Conservation (phyloP, 208 protist species). For the Trypanosoma conorhini region DNA sequence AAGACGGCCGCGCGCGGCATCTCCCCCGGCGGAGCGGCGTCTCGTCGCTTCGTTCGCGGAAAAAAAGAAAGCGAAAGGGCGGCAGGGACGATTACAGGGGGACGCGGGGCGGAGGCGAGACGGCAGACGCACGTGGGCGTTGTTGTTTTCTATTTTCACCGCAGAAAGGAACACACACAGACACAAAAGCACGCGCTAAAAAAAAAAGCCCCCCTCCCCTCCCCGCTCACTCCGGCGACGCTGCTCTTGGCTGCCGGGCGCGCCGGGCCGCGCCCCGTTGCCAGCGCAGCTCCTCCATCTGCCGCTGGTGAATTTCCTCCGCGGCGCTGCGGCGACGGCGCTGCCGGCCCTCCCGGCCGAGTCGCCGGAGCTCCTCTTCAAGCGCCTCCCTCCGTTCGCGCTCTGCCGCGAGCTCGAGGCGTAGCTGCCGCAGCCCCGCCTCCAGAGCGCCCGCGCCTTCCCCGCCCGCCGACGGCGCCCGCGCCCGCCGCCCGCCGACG, state of each 20-base stretch:
- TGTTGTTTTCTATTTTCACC: too few relatives aligned
- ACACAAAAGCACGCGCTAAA: too few relatives aligned
- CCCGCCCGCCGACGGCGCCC: too few relatives aligned
- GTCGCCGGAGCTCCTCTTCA: neutral
- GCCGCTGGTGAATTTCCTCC: neutral
- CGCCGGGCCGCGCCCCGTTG: neutral
- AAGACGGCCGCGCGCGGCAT: too few relatives aligned
- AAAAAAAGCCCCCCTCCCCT: neutral
- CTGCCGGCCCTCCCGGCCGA: neutral
- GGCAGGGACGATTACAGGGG: too few relatives aligned
- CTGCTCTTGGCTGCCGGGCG: neutral
- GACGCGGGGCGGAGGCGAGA: too few relatives aligned
- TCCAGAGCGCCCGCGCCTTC: neutral
- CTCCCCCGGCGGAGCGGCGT: too few relatives aligned
- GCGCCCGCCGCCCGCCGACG: too few relatives aligned
- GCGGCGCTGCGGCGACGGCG: neutral
- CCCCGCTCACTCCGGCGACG: neutral
- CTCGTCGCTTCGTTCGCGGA: too few relatives aligned
- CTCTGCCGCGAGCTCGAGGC: neutral
- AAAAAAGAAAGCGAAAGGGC: too few relatives aligned
- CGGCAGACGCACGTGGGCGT: too few relatives aligned
- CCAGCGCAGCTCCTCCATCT: conserved; percentile 1
- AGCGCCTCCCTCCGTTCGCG: neutral
- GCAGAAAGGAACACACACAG: too few relatives aligned
- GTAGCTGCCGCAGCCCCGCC: neutral